Evolutionary conservation across 1,139 yeast species (phyloP).

Genomic region (Suhomyces bribrorum): DNA sequence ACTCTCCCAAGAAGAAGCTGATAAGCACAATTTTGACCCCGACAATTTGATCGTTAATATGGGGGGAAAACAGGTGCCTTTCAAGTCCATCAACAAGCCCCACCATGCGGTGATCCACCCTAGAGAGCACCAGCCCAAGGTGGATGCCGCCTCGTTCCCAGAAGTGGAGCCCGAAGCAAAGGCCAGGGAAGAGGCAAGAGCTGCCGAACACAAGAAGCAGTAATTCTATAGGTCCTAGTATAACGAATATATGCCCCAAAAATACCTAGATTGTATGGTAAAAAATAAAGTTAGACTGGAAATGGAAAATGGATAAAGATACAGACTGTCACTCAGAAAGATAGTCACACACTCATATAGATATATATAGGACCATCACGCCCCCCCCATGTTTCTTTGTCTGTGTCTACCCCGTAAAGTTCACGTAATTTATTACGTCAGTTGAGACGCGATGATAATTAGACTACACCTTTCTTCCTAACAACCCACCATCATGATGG

Average conservation of each 20-base stretch:
- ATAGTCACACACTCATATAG: too few species aligned
- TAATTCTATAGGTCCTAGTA: too few species aligned
- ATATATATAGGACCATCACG: too few species aligned
- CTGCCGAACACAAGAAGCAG: constrained; percentile 2
- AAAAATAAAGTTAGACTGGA: too few species aligned
- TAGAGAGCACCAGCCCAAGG: constrained; percentile 22
- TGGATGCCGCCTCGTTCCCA: constrained; percentile 21
- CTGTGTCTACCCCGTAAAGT: too few species aligned
- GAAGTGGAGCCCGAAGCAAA: constrained; percentile 27
- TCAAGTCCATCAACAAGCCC: constrained; percentile 40
- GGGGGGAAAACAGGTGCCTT: constrained; percentile 42
- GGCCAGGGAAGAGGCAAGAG: constrained; percentile 16
- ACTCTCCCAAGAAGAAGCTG: constrained; percentile 19
- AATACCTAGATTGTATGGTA: too few species aligned
- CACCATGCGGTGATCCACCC: constrained; percentile 43
- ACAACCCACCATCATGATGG: constrained; percentile 6
- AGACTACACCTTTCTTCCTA: neutral
- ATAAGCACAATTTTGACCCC: constrained; percentile 17
- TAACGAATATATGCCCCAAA: too few species aligned
- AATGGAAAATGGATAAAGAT: too few species aligned
- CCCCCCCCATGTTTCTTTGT: too few species aligned
- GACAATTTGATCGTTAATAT: constrained; percentile 31
- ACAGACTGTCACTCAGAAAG: too few species aligned
- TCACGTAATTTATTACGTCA: neutral
- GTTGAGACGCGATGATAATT: neutral